Percentiles rank a stretch among this genome's conserved stretches.
phyloP scores from a whole-genome alignment of 257 asterid genomes.

The Anisodus acutangulus region DNA sequence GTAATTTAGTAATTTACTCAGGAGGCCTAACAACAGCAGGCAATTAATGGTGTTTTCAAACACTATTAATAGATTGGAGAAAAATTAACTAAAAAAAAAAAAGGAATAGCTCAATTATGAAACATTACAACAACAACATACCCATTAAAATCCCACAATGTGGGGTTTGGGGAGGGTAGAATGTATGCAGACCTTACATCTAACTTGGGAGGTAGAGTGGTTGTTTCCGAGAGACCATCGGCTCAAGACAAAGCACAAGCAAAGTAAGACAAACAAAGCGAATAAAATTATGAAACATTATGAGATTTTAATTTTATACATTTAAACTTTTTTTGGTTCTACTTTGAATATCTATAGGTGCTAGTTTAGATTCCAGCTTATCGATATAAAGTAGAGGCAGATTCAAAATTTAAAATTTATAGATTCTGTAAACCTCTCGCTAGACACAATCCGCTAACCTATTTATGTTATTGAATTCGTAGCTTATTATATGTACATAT shows the following conservation, averaged over 20 bases:
- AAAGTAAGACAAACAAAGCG: too few relatives aligned
- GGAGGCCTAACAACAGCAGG: background rate
- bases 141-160: too few relatives aligned
- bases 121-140: too few relatives aligned
- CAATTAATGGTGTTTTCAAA: conserved; percentile 15
- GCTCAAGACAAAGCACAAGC: too few relatives aligned
- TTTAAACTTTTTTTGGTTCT: background rate
- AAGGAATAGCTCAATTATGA: background rate
- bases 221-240: too few relatives aligned
- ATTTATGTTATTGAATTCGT: background rate
- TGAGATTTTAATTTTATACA: conserved; percentile 4
- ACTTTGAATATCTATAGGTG: background rate
- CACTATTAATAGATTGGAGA: conserved; percentile 9
- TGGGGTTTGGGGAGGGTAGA: too few relatives aligned
- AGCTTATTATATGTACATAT: background rate
- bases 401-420: background rate
- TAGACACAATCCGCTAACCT: too few relatives aligned
- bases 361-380: background rate
- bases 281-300: background rate
- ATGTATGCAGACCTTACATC: too few relatives aligned
- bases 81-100: background rate
- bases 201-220: too few relatives aligned
- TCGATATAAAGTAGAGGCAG: background rate
- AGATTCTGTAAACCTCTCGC: too few relatives aligned
- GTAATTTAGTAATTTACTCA: background rate